These are phyloP conservation scores for Tulasnella sp. DNA, from an alignment of 768 basidiomycete species.

Conservation along the genomic window DNA sequence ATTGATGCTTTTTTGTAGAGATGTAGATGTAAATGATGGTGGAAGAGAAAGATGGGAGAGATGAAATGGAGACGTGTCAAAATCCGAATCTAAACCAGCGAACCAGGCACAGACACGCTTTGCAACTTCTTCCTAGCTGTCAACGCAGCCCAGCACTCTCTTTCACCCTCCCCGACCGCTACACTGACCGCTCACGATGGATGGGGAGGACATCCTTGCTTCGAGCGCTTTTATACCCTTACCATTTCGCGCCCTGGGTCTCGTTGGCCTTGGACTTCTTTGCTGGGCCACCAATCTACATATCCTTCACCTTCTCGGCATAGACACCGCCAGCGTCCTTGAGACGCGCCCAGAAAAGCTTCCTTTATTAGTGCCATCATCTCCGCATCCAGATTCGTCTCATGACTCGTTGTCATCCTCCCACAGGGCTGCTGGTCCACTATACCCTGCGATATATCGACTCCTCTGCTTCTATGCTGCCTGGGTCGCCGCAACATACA, in stretches of 20 bases:
- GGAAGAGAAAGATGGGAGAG: too few relatives aligned
- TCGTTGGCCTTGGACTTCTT: constrained; percentile 68
- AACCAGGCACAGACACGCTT: too few relatives aligned
- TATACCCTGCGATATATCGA: constrained; percentile 56
- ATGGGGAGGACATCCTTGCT: constrained; percentile 11
- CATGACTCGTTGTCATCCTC: constrained; percentile 18
- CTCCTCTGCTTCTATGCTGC: constrained; percentile 49
- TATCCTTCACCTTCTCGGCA: constrained; percentile 56
- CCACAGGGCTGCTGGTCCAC: constrained; percentile 27
- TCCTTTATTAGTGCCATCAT: constrained; percentile 3
- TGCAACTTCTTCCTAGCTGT: too few relatives aligned
- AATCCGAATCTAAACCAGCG: too few relatives aligned
- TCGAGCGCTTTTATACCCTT: constrained; percentile 46
- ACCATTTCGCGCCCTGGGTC: constrained; percentile 80
- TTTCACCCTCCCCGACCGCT: too few relatives aligned
- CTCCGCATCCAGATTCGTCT: constrained; percentile 4
- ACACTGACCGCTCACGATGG: neutral
- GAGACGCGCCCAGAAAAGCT: constrained; percentile 37
- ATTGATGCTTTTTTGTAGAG: neutral
- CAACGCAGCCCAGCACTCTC: too few relatives aligned
- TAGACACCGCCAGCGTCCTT: constrained; percentile 65
- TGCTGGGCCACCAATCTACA: constrained; percentile 94
- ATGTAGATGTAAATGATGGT: neutral
- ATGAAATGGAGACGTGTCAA: too few relatives aligned
- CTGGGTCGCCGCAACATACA: constrained; percentile 61